Percentiles rank a stretch among this genome's conserved stretches.
Conservation (phyloP, 2,329 filamentous ascomycete species). For the Aspergillus niger region DNA sequence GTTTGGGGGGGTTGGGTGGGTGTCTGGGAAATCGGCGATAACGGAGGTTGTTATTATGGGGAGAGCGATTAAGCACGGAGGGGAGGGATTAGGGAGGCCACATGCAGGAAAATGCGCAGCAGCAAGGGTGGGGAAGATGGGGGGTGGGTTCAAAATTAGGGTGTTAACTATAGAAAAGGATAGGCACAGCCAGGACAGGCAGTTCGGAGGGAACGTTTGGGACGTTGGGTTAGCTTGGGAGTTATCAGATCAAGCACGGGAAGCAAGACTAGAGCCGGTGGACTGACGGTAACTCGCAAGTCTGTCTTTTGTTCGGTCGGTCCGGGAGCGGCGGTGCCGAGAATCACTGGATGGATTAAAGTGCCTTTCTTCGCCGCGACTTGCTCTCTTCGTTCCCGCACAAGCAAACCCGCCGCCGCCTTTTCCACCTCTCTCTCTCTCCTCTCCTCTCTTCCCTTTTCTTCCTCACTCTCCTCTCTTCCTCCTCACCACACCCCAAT, state of each 20-base stretch:
- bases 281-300: background rate
- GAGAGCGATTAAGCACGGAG: conserved; percentile 11
- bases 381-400: conserved; percentile 15
- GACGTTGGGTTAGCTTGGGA: background rate
- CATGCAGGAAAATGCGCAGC: conserved; percentile 19
- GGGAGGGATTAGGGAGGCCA: conserved; percentile 1
- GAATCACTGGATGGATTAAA: conserved; percentile 1
- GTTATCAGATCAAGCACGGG: conserved; percentile 24
- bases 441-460: conserved; percentile 29
- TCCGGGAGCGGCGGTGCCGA: conserved; percentile 27
- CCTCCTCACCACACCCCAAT: conserved; percentile 23
- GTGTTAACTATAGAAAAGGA: background rate
- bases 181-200: background rate
- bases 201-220: conserved; percentile 1
- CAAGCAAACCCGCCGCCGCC: conserved; percentile 23
- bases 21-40: conserved; percentile 1
- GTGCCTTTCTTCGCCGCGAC: background rate
- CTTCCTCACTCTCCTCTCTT: conserved; percentile 14
- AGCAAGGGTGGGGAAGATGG: conserved; percentile 12
- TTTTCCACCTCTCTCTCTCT: conserved; percentile 19
- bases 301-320: conserved; percentile 16
- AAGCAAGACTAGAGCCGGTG: background rate
- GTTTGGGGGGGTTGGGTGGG: conserved; percentile 23
- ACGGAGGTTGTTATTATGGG: background rate
- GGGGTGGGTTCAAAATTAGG: background rate